Conservation (phyloP, 768 basidiomycete genomes). For the Boletus reticulatus region DNA sequence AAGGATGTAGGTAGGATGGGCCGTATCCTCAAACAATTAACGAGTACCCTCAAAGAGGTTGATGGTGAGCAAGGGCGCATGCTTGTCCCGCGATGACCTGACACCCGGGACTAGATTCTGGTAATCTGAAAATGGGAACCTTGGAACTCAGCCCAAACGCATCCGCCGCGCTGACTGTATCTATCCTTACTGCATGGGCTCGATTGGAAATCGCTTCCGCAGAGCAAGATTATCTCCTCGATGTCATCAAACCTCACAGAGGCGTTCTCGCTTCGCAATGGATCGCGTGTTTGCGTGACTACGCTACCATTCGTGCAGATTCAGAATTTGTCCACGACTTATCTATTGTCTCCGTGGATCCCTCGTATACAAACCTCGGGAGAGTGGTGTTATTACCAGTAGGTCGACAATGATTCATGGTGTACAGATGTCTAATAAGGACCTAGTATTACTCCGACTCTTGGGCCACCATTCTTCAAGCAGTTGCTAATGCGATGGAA, state of each 20-base stretch:
- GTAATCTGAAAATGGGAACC: slow-evolving; percentile 83
- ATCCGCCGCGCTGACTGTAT: slow-evolving; percentile 90
- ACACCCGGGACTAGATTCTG: slow-evolving; percentile 56
- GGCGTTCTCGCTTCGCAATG: slow-evolving; percentile 76
- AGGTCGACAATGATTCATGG: slow-evolving; percentile 28
- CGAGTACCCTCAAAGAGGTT: slow-evolving; percentile 83
- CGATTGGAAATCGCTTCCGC: slow-evolving; percentile 79
- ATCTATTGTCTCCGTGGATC: slow-evolving; percentile 71
- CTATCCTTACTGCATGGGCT: slow-evolving; percentile 94
- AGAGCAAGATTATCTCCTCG: slow-evolving; percentile 70
- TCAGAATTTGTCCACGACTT: slow-evolving; percentile 82
- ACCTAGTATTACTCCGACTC: slow-evolving; percentile 81
- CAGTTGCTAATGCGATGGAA: slow-evolving; percentile 79
- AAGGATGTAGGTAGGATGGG: slow-evolving; percentile 92
- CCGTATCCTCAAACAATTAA: slow-evolving; percentile 86
- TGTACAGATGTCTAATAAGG: not conserved
- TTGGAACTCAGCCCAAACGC: slow-evolving; percentile 92
- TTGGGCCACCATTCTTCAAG: slow-evolving; percentile 82
- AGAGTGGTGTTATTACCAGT: slow-evolving; percentile 91
- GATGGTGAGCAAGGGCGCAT: slow-evolving; percentile 53
- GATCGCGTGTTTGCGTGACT: slow-evolving; percentile 88
- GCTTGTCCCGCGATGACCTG: not conserved
- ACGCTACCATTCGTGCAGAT: slow-evolving; percentile 86
- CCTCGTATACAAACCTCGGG: slow-evolving; percentile 83
- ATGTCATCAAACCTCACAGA: slow-evolving; percentile 81